Base-by-base conservation (phyloP, 352 stramenopile species). In the Phytophthora brassicae region DNA sequence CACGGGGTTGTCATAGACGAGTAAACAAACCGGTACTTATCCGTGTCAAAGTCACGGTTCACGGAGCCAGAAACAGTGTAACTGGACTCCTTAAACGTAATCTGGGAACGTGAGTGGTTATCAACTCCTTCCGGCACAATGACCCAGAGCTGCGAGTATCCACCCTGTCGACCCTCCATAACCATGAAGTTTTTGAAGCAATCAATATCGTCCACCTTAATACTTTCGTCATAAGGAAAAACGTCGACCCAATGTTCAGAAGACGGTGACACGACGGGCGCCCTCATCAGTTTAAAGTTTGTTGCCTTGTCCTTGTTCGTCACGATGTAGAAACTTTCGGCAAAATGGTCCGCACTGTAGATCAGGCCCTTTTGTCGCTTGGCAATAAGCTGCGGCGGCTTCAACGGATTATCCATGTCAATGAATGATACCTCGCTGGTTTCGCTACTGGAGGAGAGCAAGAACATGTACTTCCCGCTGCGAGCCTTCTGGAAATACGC, bases 231-330 rank as follows among this genome's bases (percentile, higher is more conserved):
- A 69, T 97, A 95, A 17, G 84, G 74, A 56, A 95, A 89, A 20
- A 97, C 73, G 61, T 98, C 85, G 24, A 79, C 77, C 96, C 96
- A 99, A 45, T 93, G 56, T 9, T 84, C 68, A 3, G 66, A 51
- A 9, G 57, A 79, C 12, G 73, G 67, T n/a, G 75, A 82, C 39
- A 49, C 64, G 20, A 90, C 77, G 0, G 71, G 68, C 41, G 80
- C 84, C 61, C 46, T 79, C 82, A 90, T 96, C 52, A 99, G 55
- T 61, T 97, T 96, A 66, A 98, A 96, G 73, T 99, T 99, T 19
- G 84, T 93, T 22, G 86, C 84, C 54, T 88, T 88, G 66, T 95
- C 90, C 51, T 92, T 86, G 81, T 99, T 99, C 22, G 94, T 98
- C 53, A 89, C 79, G 44, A 99, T 94, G 69, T 97, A 97, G 53